These are phyloP conservation scores for Cerrena zonata DNA, from an alignment of 1,284 basidiomycete genomes.

Conservation along the genomic window DNA sequence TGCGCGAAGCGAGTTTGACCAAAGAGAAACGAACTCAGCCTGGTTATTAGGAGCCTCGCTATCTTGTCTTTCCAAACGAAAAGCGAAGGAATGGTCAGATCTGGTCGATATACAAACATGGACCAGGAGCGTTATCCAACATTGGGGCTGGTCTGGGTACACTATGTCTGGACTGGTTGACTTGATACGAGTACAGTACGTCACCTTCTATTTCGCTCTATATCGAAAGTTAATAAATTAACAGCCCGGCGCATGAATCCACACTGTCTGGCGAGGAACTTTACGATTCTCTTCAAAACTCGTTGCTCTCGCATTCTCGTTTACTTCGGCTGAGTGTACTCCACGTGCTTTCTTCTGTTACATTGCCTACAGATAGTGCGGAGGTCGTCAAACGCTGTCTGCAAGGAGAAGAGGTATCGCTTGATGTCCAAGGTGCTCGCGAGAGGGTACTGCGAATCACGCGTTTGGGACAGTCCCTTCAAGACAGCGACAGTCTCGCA, in stretches of 20 bases:
- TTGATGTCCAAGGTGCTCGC: conserved; percentile 74
- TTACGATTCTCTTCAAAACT: conserved; percentile 40
- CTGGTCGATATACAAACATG: conserved; percentile 41
- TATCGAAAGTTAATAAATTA: not conserved
- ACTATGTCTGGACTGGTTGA: conserved; percentile 50
- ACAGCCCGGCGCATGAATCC: not conserved
- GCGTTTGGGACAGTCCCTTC: conserved; percentile 50
- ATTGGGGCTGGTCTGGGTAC: conserved; percentile 56
- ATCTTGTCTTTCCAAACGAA: conserved; percentile 40
- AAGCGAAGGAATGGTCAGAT: conserved; percentile 39
- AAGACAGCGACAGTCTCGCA: conserved; percentile 45
- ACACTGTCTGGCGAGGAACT: conserved; percentile 24
- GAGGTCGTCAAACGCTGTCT: conserved; percentile 62
- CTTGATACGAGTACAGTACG: conserved; percentile 47
- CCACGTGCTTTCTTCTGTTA: conserved; percentile 48
- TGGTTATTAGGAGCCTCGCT: conserved; percentile 50
- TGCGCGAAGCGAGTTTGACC: conserved; percentile 28
- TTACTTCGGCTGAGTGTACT: conserved; percentile 50
- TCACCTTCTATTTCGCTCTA: not conserved
- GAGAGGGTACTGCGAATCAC: conserved; percentile 76
- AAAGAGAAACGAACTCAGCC: conserved; percentile 37
- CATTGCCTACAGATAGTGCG: conserved; percentile 37
- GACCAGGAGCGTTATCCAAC: conserved; percentile 38
- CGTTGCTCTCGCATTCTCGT: conserved; percentile 57
- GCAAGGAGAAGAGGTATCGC: conserved; percentile 66